These are phyloP conservation scores for Allium cepa DNA, from an alignment of 106 monocot genomes.

Conservation along the genomic window DNA sequence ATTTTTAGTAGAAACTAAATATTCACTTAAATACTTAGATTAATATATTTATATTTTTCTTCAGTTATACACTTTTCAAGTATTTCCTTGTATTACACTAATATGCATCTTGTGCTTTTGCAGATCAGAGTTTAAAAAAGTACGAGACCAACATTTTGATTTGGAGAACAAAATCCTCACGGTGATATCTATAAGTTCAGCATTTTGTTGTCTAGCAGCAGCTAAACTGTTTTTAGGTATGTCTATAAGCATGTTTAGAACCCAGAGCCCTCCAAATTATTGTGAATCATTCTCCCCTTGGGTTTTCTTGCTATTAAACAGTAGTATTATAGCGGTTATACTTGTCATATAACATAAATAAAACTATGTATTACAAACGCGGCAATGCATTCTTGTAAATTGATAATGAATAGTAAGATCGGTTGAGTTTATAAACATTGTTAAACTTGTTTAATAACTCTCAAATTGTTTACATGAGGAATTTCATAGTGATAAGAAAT, in stretches of 20 bases:
- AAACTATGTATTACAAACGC: too few relatives aligned
- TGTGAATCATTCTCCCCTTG: conserved; percentile 4
- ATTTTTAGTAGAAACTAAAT: neutral
- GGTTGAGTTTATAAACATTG: too few relatives aligned
- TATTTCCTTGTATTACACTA: neutral
- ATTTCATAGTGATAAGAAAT: too few relatives aligned
- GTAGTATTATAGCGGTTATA: too few relatives aligned
- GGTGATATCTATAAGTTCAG: conserved; percentile 68
- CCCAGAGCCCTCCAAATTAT: conserved; percentile 31
- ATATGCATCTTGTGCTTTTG: conserved; percentile 6
- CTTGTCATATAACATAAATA: too few relatives aligned
- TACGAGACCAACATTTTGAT: conserved; percentile 40
- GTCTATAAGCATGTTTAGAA: conserved; percentile 32
- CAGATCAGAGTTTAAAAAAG: conserved; percentile 51
- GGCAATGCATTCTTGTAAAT: too few relatives aligned
- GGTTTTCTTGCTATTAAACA: too few relatives aligned
- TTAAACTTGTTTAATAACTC: too few relatives aligned
- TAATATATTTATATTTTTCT: neutral
- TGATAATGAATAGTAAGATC: too few relatives aligned
- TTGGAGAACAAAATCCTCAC: conserved; percentile 55
- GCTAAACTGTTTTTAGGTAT: conserved; percentile 37
- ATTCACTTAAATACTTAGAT: neutral
- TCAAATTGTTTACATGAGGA: too few relatives aligned
- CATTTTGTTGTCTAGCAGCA: conserved; percentile 58
- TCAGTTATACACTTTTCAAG: neutral